A percentile compares a stretch with the other conserved stretches of the same genome.
Evolutionary conservation across 202 grass and related monocot genomes (phyloP).

Genomic region (Sporobolus alterniflorus): DNA sequence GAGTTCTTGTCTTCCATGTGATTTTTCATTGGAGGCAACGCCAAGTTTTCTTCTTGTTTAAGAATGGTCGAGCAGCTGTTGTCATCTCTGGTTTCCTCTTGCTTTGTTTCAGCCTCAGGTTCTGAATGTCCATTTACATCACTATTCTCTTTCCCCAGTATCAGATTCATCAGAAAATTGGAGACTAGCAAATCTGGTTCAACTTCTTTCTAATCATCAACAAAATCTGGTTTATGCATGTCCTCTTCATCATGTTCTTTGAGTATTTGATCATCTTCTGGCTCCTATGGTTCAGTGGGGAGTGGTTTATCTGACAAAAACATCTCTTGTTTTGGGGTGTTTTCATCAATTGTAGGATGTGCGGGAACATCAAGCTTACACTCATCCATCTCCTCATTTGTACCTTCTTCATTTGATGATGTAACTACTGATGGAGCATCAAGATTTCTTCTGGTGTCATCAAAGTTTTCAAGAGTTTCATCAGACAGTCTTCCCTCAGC

Average conservation of each 20-base stretch:
- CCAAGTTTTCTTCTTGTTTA: constrained; percentile 52
- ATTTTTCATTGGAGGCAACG: constrained; percentile 28
- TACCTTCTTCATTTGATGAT: constrained; percentile 46
- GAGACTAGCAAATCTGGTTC: constrained; percentile 78
- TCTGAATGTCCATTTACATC: constrained; percentile 25
- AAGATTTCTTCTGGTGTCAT: constrained; percentile 43
- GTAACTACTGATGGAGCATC: constrained; percentile 52
- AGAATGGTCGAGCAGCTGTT: constrained; percentile 1
- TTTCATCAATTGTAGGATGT: constrained; percentile 33
- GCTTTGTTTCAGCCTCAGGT: constrained; percentile 41
- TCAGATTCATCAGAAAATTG: constrained; percentile 78
- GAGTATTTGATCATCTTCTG: constrained; percentile 31
- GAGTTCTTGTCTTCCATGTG: constrained; percentile 23
- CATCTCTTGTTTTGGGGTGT: constrained; percentile 31
- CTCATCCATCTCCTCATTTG: constrained; percentile 34
- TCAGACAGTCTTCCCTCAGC: constrained; percentile 40
- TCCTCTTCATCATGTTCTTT: constrained; percentile 44
- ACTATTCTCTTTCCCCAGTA: constrained; percentile 64
- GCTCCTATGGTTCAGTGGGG: constrained; percentile 29
- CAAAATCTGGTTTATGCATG: constrained; percentile 29
- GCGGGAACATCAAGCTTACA: constrained; percentile 37
- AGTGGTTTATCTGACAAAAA: constrained; percentile 43
- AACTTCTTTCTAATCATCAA: constrained; percentile 43
- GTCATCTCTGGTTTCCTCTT: constrained; percentile 56
- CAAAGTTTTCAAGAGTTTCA: constrained; percentile 39